These are phyloP conservation scores for Leptodontidium sp. DNA, from an alignment of 2,329 filamentous ascomycete species.

Conservation along the genomic window DNA sequence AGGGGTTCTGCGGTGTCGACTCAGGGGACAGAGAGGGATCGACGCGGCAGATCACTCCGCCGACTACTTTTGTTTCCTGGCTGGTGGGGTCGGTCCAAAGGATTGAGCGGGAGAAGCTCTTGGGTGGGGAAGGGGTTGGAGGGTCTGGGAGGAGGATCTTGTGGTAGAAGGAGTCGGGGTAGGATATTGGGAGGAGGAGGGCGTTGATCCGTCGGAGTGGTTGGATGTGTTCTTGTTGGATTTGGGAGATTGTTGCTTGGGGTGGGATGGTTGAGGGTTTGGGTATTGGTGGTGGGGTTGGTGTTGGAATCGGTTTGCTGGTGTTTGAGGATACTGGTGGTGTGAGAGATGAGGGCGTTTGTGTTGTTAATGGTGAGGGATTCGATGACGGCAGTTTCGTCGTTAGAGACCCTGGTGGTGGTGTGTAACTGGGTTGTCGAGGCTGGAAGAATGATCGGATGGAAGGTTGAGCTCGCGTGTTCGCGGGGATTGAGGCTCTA, in stretches of 20 bases:
- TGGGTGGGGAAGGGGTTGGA: slow-evolving; percentile 48
- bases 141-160: slow-evolving; percentile 58
- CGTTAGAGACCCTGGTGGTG: slow-evolving; percentile 47
- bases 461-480: slow-evolving; percentile 55
- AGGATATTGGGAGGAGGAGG: slow-evolving; percentile 69
- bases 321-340: slow-evolving; percentile 32
- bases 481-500: slow-evolving; percentile 13
- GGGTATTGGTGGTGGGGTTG: slow-evolving; percentile 13
- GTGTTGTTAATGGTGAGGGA: slow-evolving; percentile 1
- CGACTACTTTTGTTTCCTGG: slow-evolving; percentile 59
- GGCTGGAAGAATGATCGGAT: slow-evolving; percentile 71
- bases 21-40: slow-evolving; percentile 53
- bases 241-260: slow-evolving; percentile 61
- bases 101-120: slow-evolving; percentile 64
- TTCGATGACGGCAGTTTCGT: not conserved
- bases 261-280: slow-evolving; percentile 45
- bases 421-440: slow-evolving; percentile 54
- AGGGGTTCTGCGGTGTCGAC: slow-evolving; percentile 32
- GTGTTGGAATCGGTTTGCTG: slow-evolving; percentile 18
- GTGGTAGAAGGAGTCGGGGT: slow-evolving; percentile 70
- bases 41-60: slow-evolving; percentile 67
- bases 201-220: slow-evolving; percentile 70
- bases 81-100: slow-evolving; percentile 59
- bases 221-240: slow-evolving; percentile 60
- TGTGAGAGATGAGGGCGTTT: slow-evolving; percentile 19